Evolutionary conservation across 768 basidiomycete species (phyloP).

Genomic region (Tricholoma furcatifolium): DNA sequence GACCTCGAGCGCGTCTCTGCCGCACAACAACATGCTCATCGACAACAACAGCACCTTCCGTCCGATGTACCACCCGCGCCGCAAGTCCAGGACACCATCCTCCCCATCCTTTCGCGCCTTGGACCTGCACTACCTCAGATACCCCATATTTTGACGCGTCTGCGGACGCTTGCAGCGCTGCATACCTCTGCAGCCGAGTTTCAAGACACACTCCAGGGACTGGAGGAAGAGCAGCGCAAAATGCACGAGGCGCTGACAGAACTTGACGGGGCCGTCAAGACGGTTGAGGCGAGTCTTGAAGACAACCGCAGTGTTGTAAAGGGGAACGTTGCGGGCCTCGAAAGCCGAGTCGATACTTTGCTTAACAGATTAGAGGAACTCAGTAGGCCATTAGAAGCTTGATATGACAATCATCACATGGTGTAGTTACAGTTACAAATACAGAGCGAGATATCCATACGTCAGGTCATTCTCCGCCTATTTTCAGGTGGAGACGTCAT

Average conservation of each 20-base stretch:
- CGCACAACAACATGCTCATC: constrained; percentile 43
- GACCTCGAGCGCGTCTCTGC: constrained; percentile 82
- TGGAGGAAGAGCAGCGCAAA: constrained; percentile 75
- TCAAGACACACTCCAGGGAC: constrained; percentile 55
- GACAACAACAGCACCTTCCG: constrained; percentile 40
- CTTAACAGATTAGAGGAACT: constrained; percentile 43
- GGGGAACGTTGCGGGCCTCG: constrained; percentile 72
- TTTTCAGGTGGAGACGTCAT: constrained; percentile 38
- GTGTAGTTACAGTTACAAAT: constrained; percentile 3
- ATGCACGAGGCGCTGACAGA: constrained; percentile 64
- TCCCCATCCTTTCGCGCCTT: constrained; percentile 69
- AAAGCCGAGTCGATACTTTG: constrained; percentile 44
- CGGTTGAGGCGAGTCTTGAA: constrained; percentile 74
- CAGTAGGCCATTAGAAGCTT: constrained; percentile 14
- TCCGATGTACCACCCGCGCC: constrained; percentile 20
- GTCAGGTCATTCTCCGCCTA: constrained; percentile 28
- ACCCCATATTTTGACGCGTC: constrained; percentile 85
- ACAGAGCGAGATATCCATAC: neutral
- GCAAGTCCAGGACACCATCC: constrained; percentile 54
- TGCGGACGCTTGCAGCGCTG: constrained; percentile 79
- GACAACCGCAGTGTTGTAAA: constrained; percentile 71
- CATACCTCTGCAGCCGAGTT: constrained; percentile 85
- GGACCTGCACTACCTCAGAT: constrained; percentile 76
- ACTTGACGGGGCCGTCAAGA: constrained; percentile 62
- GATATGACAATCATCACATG: constrained; percentile 7